Evolutionary conservation across 2,329 filamentous ascomycete species (phyloP), one percentile per base, ranked within the genome.

Genomic region (Diaporthe sp.): DNA sequence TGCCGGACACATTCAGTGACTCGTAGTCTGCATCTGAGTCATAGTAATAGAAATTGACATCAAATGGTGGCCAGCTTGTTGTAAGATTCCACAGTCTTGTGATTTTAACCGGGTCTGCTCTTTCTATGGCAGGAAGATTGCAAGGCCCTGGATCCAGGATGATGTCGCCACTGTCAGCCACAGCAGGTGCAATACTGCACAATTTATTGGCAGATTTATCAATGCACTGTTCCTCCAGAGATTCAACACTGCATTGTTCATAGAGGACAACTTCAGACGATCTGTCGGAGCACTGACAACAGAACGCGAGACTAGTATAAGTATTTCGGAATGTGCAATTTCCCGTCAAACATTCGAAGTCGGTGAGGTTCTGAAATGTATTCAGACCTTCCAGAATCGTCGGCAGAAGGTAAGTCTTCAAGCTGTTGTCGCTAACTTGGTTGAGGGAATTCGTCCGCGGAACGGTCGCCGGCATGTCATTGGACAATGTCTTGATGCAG

Each of bases 241-340:
- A 34, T 8, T 6, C 6, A 34, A 34, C 31, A 34, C 12, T 28
- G 51, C 31, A 60, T 6, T 37, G 31, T n/a, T 37, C 20, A 22
- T 60, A 20, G 4, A 60, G 4, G 15, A 37, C 57, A 60, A 60
- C 42, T 25, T 63, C 44, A 13, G 55, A 47, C 1, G 72, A 70
- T 20, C 17, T 71, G 55, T 74, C 72, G 3, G 25, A 22, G 47
- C 72, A 74, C 20, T 51, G 25, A 9, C 53, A 61, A 20, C 72
- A 74, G 37, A 71, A 71, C 2, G 25, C 22, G 10, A 74, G 31
- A 4, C 42, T 71, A 28, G 28, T 74, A 12, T 68, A 74, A 1
- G 42, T 39, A 22, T 73, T n/a, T 13, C 4, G 4, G 20, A 74
- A 74, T 13, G 72, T 74, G 72, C 61, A 74, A 44, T 74, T 74